Conservation (phyloP, 148 eudicot species). For the Cornus florida region DNA sequence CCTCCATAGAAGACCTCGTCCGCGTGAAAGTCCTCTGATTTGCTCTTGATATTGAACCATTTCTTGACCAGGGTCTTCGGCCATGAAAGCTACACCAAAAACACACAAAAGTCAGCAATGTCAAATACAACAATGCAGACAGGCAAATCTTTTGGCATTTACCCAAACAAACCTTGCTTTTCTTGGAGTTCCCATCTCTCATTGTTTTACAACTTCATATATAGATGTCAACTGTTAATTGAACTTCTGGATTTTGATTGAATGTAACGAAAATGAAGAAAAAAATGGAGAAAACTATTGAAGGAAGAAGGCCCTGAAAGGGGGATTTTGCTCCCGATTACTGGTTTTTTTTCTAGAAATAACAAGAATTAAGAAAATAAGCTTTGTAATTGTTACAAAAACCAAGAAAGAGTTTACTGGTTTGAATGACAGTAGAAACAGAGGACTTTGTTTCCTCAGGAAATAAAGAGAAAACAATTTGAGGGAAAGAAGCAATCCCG, state of each 20-base stretch:
- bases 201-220: constrained; percentile 65
- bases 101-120: constrained; percentile 31
- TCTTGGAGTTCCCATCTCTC: constrained; percentile 82
- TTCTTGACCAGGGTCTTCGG: constrained; percentile 88
- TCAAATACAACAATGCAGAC: constrained; percentile 2
- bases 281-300: neutral
- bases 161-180: constrained; percentile 74
- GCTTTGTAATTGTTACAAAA: too few species aligned
- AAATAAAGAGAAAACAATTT: constrained; percentile 16
- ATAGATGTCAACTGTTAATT: constrained; percentile 4
- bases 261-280: neutral
- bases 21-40: constrained; percentile 81
- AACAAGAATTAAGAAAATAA: neutral
- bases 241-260: constrained; percentile 4
- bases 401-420: neutral
- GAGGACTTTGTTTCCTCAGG: constrained; percentile 20
- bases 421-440: neutral
- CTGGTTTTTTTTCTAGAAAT: neutral
- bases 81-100: constrained; percentile 78
- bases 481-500: constrained; percentile 13
- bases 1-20: constrained; percentile 65
- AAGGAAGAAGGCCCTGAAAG: neutral
- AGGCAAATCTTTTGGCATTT: constrained; percentile 6
- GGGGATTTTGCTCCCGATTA: neutral
- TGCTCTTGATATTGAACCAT: constrained; percentile 89